Evolutionary conservation across 2,329 filamentous ascomycete species (phyloP).

Genomic region (Penicillium aurantiogriseum): DNA sequence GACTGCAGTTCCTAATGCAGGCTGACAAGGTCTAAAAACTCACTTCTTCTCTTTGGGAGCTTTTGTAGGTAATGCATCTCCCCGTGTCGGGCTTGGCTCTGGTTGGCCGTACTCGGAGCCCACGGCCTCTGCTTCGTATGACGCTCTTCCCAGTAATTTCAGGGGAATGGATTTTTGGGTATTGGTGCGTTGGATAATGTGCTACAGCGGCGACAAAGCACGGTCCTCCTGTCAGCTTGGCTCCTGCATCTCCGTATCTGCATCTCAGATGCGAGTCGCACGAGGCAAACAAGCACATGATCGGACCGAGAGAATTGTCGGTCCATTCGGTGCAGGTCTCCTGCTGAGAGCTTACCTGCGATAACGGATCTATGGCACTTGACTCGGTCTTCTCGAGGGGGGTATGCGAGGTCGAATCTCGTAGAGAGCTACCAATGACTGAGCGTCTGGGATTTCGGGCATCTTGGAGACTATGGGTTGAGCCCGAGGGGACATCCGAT

Average conservation of each 20-base stretch:
- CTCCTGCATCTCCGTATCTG: constrained; percentile 5
- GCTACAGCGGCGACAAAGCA: constrained; percentile 39
- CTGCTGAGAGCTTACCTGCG: constrained; percentile 53
- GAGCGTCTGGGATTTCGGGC: constrained; percentile 22
- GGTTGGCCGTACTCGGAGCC: constrained; percentile 33
- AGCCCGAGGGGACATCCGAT: constrained; percentile 34
- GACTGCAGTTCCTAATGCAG: neutral
- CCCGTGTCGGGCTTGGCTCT: constrained; percentile 31
- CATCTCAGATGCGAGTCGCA: neutral
- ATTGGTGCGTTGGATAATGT: constrained; percentile 66
- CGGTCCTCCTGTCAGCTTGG: constrained; percentile 6
- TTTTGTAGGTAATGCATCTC: constrained; percentile 35
- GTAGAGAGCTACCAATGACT: constrained; percentile 22
- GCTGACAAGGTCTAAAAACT: constrained; percentile 28
- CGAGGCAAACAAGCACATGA: constrained; percentile 6
- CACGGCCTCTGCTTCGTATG: constrained; percentile 43
- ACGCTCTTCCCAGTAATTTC: constrained; percentile 41
- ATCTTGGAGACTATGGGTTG: constrained; percentile 31
- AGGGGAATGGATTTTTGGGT: constrained; percentile 58
- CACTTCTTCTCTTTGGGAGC: constrained; percentile 64
- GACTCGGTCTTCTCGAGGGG: constrained; percentile 33
- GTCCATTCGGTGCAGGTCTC: neutral
- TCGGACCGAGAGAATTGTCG: neutral
- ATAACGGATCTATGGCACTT: constrained; percentile 64
- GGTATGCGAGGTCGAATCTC: constrained; percentile 28